Conservation (phyloP, 2,329 filamentous ascomycete genomes). For the Fusarium falciforme region DNA sequence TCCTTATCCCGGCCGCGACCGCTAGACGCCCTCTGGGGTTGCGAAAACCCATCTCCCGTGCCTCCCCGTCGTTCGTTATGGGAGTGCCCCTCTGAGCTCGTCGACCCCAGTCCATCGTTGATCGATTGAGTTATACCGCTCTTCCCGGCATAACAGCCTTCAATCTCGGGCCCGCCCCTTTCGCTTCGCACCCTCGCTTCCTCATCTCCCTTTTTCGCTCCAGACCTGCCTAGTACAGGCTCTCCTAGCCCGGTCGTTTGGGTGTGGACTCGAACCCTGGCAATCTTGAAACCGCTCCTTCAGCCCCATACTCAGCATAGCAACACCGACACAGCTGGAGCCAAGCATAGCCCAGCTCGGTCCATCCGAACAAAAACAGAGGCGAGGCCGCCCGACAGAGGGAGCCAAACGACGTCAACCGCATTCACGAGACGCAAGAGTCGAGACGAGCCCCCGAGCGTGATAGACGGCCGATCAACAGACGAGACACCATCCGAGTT, state of each 20-base stretch:
- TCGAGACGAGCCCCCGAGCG: conserved; percentile 4
- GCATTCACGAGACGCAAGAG: conserved; percentile 15
- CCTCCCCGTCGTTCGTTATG: conserved; percentile 25
- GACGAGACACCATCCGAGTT: neutral
- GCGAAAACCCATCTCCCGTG: conserved; percentile 29
- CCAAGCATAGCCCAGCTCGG: conserved; percentile 26
- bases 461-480: neutral
- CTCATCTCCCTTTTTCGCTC: conserved; percentile 36
- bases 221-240: conserved; percentile 35
- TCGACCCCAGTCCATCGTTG: conserved; percentile 39
- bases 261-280: conserved; percentile 36
- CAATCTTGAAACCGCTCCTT: conserved; percentile 44
- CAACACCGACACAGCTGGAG: conserved; percentile 30
- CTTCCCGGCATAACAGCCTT: conserved; percentile 13
- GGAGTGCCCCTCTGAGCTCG: conserved; percentile 15
- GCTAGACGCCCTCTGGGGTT: conserved; percentile 26
- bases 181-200: conserved; percentile 40
- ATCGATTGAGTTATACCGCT: conserved; percentile 35
- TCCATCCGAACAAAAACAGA: conserved; percentile 36
- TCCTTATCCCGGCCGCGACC: conserved; percentile 32
- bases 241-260: conserved; percentile 35
- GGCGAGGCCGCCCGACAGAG: conserved; percentile 23
- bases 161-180: conserved; percentile 15
- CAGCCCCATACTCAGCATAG: conserved; percentile 41
- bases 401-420: conserved; percentile 12